A percentile compares a stretch with the other conserved stretches of the same genome.
phyloP scores from a whole-genome alignment of 805 yeast species.

The Saturnispora diversa region DNA sequence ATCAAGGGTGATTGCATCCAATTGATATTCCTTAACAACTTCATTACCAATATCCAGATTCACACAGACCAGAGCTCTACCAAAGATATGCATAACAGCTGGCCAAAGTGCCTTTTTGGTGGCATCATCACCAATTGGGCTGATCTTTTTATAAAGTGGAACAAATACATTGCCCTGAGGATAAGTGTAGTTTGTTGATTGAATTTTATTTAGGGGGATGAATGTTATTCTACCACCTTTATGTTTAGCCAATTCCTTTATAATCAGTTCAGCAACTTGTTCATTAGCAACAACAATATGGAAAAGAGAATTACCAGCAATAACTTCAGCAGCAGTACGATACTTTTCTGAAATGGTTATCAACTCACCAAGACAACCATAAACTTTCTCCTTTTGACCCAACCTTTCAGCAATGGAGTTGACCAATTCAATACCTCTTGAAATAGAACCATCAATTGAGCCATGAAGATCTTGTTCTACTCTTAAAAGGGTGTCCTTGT shows the following conservation, averaged over 20 bases:
- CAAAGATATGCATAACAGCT: slow-evolving; percentile 76
- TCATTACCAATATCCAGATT: slow-evolving; percentile 62
- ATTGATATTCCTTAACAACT: slow-evolving; percentile 48
- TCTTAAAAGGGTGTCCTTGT: slow-evolving; percentile 40
- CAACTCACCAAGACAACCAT: slow-evolving; percentile 81
- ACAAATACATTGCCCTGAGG: slow-evolving; percentile 64
- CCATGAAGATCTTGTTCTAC: slow-evolving; percentile 58
- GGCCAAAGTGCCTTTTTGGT: slow-evolving; percentile 47
- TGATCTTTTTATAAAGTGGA: slow-evolving; percentile 67
- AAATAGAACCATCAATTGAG: slow-evolving; percentile 67
- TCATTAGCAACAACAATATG: slow-evolving; percentile 87
- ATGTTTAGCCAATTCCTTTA: slow-evolving; percentile 65
- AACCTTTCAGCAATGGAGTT: slow-evolving; percentile 52
- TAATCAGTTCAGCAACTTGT: slow-evolving; percentile 67
- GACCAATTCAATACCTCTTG: slow-evolving; percentile 63
- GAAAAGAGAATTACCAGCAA: slow-evolving; percentile 81
- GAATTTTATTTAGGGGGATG: slow-evolving; percentile 74
- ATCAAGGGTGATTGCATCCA: slow-evolving; percentile 79
- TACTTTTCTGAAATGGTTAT: slow-evolving; percentile 76
- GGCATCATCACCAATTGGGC: slow-evolving; percentile 26
- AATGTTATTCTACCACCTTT: slow-evolving; percentile 83
- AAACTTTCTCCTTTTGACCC: slow-evolving; percentile 50
- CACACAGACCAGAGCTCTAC: slow-evolving; percentile 68
- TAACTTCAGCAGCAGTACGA: slow-evolving; percentile 77
- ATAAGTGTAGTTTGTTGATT: slow-evolving; percentile 35